A percentile compares a stretch with the other conserved stretches of the same genome.
Conservation (phyloP, 192 early-diverging fungal genomes). For the Globomyces pollinis-pini region DNA sequence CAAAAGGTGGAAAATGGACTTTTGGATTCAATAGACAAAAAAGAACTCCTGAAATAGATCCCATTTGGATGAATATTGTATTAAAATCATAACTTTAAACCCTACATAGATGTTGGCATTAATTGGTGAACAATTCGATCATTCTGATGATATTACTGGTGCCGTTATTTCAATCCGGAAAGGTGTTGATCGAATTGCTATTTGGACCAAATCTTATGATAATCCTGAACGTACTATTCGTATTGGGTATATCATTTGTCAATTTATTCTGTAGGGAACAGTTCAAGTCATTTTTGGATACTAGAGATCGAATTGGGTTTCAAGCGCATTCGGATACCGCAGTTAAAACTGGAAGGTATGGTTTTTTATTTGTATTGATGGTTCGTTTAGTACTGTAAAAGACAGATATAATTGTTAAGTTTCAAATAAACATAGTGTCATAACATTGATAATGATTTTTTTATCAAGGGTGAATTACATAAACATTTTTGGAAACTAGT, state of each 20-base stretch:
- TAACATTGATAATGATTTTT: no score
- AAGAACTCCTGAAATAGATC: slow-evolving; percentile 67
- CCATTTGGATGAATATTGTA: slow-evolving; percentile 78
- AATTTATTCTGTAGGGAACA: slow-evolving; percentile 33
- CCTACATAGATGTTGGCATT: slow-evolving; percentile 67
- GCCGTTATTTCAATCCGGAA: slow-evolving; percentile 81
- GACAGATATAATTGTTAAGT: no score
- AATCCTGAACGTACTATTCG: slow-evolving; percentile 7
- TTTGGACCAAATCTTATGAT: slow-evolving; percentile 56
- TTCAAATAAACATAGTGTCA: no score
- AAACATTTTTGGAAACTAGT: no score
- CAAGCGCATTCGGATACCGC: slow-evolving; percentile 43
- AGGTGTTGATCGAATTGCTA: slow-evolving; percentile 69
- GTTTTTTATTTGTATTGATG: no score
- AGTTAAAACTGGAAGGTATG: no score
- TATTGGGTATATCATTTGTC: not conserved
- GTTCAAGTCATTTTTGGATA: slow-evolving; percentile 42
- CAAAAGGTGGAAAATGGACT: slow-evolving; percentile 86
- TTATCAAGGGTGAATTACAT: no score
- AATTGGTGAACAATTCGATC: slow-evolving; percentile 80
- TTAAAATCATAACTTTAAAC: not conserved
- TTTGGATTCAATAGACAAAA: slow-evolving; percentile 62
- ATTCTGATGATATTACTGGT: slow-evolving; percentile 76
- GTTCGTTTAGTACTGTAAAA: no score
- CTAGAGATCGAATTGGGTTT: slow-evolving; percentile 43